Evolutionary conservation across 139 green algal genomes (phyloP), one percentile per base, ranked within the genome.

Genomic region (Micractinium sp.): DNA sequence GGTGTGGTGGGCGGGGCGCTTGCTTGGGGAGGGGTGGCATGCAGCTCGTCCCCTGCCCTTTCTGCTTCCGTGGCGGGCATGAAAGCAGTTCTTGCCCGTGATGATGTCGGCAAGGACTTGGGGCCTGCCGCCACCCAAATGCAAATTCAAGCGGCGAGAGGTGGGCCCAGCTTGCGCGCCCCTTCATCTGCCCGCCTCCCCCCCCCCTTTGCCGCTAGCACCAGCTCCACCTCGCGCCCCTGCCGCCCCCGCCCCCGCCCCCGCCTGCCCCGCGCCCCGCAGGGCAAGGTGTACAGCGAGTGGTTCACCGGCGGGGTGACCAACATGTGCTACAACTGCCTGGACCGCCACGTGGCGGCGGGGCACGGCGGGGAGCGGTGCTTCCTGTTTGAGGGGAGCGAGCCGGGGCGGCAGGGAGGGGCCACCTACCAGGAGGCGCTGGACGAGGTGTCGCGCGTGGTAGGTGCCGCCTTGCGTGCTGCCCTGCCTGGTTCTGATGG

Each of bases 301-400:
- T 97, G 95, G 95, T 98, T 97, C 82, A 88, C 89, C 33, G 95
- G 95, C 69, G 95, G 88, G 2, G 85, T 92, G 83, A 97, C 95
- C 36, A 97, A 97, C 82, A 53, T 98, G 86, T 89, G 71, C 67
- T 97, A 97, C 92, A 97, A 97, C 87, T 87, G 66, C 71, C 56
- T 97, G 36, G 95, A 97, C 92, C 90, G 95, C 53, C 93, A 97
- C 82, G 91, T 98, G 9, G 89, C 90, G 67, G 91, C 81, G 19
- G 94, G 95, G 38, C 61, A 90, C 4, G 95, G 95, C 36, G 97
- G 94, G 94, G 92, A 96, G 84, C 88, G 90, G 60, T 93, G 92
- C 25, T 91, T 97, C 79, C 85, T 93, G 31, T 98, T 94, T 77
- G 95, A 98, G 85, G 95, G 95, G 84, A 98, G 98, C 89, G 93